Evolutionary conservation across 2,329 filamentous ascomycete species (phyloP), one percentile per base, ranked within the genome.

Genomic region (Ceratocystis ficicola): DNA sequence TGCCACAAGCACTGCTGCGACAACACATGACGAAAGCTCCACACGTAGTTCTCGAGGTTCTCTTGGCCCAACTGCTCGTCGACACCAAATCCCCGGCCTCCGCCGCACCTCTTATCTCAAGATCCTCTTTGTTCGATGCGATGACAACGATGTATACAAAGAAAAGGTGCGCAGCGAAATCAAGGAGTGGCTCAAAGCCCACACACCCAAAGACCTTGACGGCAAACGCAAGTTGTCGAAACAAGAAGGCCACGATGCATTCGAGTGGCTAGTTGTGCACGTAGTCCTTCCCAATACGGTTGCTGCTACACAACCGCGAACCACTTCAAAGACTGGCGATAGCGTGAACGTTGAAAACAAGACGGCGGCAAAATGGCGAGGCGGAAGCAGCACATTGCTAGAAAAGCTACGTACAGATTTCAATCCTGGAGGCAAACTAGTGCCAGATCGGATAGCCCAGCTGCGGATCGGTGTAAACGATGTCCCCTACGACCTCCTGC

Each of bases 61-160:
- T 7, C 76, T 71, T 0, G 69, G 77, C 44, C 82, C 32, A 12
- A 12, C 82, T 69, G 81, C 83, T 69, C 84, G 93, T 61, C 83
- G 94, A 62, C 94, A 99, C 73, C 94, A 99, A 73, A 97, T 99
- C 65, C 94, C 94, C 0, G 95, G 94, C 2, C 77, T 99, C 66
- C 87, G 93, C 48, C 89, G 90, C 69, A 97, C 93, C 0, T 91
- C 95, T 0, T 99, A 99, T 74, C 80, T 99, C 68, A 97, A 96
- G 74, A 78, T 99, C 5, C 87, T 92, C 66, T 78, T 99, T 1
- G 81, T 99, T 64, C 84, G 92, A 72, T 97, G 94, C 76, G 94
- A 97, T 76, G 94, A 99, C 73, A 95, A 91, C 72, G 95, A 99
- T 61, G 85, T 85, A 7, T 99, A 99, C 80, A 97, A 96, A 75